Evolutionary conservation across 495 filamentous ascomycete species (phyloP).

Genomic region (Neurospora sp.): DNA sequence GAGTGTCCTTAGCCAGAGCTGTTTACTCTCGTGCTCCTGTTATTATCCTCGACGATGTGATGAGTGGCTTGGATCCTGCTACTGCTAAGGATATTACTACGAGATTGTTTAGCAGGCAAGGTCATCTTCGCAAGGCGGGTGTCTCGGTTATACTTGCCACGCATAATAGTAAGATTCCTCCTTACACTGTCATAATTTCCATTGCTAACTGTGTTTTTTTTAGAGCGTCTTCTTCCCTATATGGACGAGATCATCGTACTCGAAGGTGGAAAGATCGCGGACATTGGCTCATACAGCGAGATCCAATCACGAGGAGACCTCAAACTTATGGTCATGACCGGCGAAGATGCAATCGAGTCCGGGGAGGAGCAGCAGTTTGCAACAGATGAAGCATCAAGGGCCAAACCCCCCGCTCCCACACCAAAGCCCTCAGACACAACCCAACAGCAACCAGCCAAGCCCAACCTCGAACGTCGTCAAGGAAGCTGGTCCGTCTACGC

Average conservation of each 20-base stretch:
- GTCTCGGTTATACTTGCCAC: slow-evolving; percentile 19
- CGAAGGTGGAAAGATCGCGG: neutral
- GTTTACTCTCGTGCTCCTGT: slow-evolving; percentile 21
- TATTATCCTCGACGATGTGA: slow-evolving; percentile 35
- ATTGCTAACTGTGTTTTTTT: neutral
- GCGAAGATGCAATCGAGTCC: neutral
- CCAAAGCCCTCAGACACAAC: neutral
- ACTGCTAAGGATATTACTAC: slow-evolving; percentile 54
- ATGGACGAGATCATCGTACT: neutral
- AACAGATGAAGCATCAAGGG: neutral
- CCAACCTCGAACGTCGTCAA: neutral
- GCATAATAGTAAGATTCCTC: slow-evolving; percentile 1
- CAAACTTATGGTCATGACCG: neutral
- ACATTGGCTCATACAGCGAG: neutral
- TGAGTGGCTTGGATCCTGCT: slow-evolving; percentile 52
- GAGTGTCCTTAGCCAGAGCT: slow-evolving; percentile 33
- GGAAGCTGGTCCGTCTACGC: slow-evolving; percentile 5
- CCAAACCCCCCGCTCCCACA: neutral
- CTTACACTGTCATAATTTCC: neutral
- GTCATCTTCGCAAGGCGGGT: slow-evolving; percentile 14
- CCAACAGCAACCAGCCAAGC: neutral
- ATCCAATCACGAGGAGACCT: neutral
- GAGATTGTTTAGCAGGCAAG: slow-evolving; percentile 30
- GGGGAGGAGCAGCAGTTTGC: neutral
- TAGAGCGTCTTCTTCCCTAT: neutral